A percentile compares a stretch with the other conserved stretches of the same genome.
phyloP scores from a whole-genome alignment of 148 eudicot genomes.

The Talinum fruticosum region DNA sequence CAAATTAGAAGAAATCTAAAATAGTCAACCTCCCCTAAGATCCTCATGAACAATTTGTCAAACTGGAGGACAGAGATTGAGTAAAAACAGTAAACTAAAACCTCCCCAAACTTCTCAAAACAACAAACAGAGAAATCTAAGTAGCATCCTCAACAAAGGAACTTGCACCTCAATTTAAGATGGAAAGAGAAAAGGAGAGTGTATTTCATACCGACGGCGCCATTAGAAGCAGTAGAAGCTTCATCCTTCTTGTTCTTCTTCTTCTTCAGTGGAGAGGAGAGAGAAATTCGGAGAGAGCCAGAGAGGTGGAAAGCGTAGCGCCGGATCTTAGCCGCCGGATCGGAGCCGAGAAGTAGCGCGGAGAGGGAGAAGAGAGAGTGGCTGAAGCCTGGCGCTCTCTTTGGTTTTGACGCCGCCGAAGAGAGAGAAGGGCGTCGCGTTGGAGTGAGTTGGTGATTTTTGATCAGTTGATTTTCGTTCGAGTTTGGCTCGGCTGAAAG shows the following conservation, averaged over 20 bases:
- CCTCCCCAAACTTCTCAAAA: background rate
- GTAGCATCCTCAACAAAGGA: background rate
- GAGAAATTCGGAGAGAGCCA: background rate
- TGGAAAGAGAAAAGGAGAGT: background rate
- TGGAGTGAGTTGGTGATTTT: background rate
- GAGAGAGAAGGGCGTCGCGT: background rate
- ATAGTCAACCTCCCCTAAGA: background rate
- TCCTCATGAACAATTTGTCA: too few relatives aligned
- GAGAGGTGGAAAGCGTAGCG: background rate
- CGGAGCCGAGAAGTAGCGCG: background rate
- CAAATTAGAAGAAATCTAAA: background rate
- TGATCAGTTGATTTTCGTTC: background rate
- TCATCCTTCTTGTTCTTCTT: background rate
- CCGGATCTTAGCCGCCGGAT: constrained; percentile 6
- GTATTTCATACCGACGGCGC: background rate
- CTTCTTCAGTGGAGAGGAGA: background rate
- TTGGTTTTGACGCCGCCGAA: constrained; percentile 11
- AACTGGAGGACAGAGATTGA: background rate
- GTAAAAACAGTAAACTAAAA: background rate
- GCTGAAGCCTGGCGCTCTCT: background rate
- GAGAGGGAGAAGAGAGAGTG: background rate
- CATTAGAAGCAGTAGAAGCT: background rate
- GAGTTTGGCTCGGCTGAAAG: constrained; percentile 25
- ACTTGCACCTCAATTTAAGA: background rate
- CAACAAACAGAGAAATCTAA: background rate